These are phyloP conservation scores for Neopestalotiopsis sp. DNA, from an alignment of 2,329 filamentous ascomycete genomes.

Conservation along the genomic window DNA sequence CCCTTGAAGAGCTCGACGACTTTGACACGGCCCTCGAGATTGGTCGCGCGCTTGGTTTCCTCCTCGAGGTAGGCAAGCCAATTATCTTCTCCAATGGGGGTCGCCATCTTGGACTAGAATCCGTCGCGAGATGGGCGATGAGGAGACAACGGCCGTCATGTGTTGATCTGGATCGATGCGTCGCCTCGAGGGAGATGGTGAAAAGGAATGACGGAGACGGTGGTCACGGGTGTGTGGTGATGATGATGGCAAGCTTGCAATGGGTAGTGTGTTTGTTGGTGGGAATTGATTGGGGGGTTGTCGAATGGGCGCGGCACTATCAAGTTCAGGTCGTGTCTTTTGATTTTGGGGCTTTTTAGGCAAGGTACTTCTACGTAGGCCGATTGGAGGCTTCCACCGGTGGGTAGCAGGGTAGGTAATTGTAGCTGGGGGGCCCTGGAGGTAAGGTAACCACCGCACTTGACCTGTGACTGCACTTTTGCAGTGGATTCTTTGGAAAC, in stretches of 20 bases:
- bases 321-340: conserved; percentile 1
- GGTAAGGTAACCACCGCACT: background rate
- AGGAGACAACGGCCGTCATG: conserved; percentile 7
- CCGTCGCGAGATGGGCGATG: conserved; percentile 2
- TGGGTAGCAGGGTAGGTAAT: background rate
- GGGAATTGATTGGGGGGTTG: background rate
- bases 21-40: conserved; percentile 70
- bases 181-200: background rate
- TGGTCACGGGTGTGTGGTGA: background rate
- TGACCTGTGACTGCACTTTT: background rate
- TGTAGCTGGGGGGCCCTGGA: background rate
- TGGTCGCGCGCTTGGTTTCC: conserved; percentile 62
- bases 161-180: background rate
- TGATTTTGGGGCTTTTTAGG: background rate
- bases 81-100: conserved; percentile 74
- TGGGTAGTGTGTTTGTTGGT: background rate
- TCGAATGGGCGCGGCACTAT: background rate
- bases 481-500: no score
- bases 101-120: conserved; percentile 45
- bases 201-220: background rate
- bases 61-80: conserved; percentile 82
- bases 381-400: background rate
- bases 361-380: background rate
- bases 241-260: background rate
- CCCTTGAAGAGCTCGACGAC: conserved; percentile 75